A percentile compares a stretch with the other conserved stretches of the same genome.
Evolutionary conservation across 495 filamentous ascomycete species (phyloP).

Genomic region (Penicillium canescens): DNA sequence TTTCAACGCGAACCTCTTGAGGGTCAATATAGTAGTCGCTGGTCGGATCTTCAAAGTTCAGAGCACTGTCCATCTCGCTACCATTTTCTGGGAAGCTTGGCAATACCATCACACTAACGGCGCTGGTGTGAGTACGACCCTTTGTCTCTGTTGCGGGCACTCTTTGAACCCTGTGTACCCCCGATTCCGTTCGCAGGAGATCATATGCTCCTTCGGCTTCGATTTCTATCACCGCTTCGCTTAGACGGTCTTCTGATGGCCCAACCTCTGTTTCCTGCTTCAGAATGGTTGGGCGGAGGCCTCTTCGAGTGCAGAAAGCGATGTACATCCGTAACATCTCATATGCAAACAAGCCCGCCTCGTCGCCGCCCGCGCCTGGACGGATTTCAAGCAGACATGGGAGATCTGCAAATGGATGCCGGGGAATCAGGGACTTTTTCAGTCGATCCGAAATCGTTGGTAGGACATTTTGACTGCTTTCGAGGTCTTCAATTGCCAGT

Average conservation of each 20-base stretch:
- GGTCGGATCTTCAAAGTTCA: conserved; percentile 75
- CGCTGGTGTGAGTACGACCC: conserved; percentile 90
- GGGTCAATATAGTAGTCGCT: conserved; percentile 90
- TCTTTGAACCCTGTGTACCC: conserved; percentile 92
- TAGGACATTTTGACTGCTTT: conserved; percentile 59
- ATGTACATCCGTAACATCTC: conserved; percentile 90
- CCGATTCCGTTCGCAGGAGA: conserved; percentile 78
- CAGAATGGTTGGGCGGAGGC: conserved; percentile 57
- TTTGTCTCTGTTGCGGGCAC: conserved; percentile 87
- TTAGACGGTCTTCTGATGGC: conserved; percentile 59
- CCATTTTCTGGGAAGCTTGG: conserved; percentile 72
- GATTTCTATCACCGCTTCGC: conserved; percentile 89
- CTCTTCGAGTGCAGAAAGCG: conserved; percentile 66
- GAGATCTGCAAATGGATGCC: conserved; percentile 90
- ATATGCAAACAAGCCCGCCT: conserved; percentile 85
- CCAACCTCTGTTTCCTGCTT: conserved; percentile 59
- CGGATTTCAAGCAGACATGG: conserved; percentile 90
- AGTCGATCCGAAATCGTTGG: conserved; percentile 61
- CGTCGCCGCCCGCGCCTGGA: conserved; percentile 89
- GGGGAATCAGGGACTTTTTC: conserved; percentile 74
- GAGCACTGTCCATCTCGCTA: conserved; percentile 49
- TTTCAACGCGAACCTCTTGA: conserved; percentile 80
- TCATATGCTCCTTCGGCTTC: conserved; percentile 75
- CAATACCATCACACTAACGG: conserved; percentile 86
- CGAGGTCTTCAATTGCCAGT: conserved; percentile 78